A percentile compares a stretch with the other conserved stretches of the same genome.
Conservation (phyloP, 306 rosid species). For the Clitoria ternatea region DNA sequence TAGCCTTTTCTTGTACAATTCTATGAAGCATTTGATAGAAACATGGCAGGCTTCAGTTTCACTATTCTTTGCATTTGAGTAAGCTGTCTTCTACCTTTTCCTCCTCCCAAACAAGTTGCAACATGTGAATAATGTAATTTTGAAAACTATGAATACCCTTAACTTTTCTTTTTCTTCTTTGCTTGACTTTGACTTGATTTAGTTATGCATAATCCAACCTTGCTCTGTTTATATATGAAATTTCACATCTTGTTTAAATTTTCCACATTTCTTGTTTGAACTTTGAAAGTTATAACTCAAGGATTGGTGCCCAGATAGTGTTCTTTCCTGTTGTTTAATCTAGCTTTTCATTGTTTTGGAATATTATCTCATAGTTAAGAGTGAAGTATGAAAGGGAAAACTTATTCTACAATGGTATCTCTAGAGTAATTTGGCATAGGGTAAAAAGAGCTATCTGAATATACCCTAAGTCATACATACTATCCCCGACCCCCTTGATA, state of each 20-base stretch:
- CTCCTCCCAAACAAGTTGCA: not conserved
- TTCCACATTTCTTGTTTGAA: not conserved
- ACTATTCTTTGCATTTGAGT: constrained; percentile 94
- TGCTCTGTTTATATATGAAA: constrained; percentile 13
- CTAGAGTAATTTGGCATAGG: not conserved
- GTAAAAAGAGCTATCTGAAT: not conserved
- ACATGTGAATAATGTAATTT: not conserved
- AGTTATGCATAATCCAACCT: not conserved
- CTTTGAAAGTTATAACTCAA: not conserved
- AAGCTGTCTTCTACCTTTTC: constrained; percentile 38
- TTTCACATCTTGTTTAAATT: constrained; percentile 4
- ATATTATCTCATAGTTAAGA: not conserved
- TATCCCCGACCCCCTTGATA: too few species aligned
- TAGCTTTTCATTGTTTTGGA: not conserved
- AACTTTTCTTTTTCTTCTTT: not conserved
- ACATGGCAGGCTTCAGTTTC: constrained; percentile 89
- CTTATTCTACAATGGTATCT: not conserved
- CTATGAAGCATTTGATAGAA: constrained; percentile 54
- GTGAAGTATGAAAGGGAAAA: not conserved
- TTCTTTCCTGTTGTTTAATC: not conserved
- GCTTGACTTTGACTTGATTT: not conserved
- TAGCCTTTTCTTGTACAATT: constrained; percentile 65
- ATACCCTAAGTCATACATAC: not conserved
- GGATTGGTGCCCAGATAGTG: not conserved
- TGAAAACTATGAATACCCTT: not conserved